Base-by-base conservation (phyloP, 2,329 filamentous ascomycete species). In the Trichoderma lentiforme region DNA sequence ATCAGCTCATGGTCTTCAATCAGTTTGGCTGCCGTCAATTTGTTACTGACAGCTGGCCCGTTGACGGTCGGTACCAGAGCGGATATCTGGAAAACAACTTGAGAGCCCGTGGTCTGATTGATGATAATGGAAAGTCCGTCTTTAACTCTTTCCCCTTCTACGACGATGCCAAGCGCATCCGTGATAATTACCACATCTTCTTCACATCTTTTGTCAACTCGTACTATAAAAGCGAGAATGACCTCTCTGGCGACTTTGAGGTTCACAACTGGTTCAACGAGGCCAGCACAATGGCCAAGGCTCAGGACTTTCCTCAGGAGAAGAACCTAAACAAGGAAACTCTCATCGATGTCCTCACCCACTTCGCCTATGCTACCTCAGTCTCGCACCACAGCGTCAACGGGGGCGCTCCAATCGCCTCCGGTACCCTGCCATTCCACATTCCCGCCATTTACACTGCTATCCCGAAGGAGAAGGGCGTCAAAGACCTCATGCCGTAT, bases 191-290 rank as follows among this genome's bases (percentile, higher is more conserved):
- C 61, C 76, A 76, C 4, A 68, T 71, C 0, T 86, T 86, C 75
- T 80, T 85, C 73, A 75, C 74, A 11, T 70, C 79, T 3, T 84
- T 85, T 71, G 78, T 86, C n/a, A 75, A 82, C 51, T 81, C 84
- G 0, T 86, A 84, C 77, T 87, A 87, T 76, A 4, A 71, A 2
- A 74, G 74, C 32, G 77, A 82, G 61, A 63, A 67, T 1, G 76
- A 76, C 7, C 73, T 86, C 11, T 65, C 70, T 1, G 66, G 71
- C 4, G 85, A 87, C 73, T 26, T 60, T 0, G 85, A 86, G 72
- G 75, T 86, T 1, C 81, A 83, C 70, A 78, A 78, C n/a, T 86
- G 84, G 84, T 78, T 84, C 32, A 58, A 65, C 2, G 84, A 86
- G 77, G 82, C 81, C 28, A 80, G 77, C 63, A 77, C 76, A 2